These are phyloP conservation scores for Candida morakotiae DNA, from an alignment of 805 yeast species.

Conservation along the genomic window DNA sequence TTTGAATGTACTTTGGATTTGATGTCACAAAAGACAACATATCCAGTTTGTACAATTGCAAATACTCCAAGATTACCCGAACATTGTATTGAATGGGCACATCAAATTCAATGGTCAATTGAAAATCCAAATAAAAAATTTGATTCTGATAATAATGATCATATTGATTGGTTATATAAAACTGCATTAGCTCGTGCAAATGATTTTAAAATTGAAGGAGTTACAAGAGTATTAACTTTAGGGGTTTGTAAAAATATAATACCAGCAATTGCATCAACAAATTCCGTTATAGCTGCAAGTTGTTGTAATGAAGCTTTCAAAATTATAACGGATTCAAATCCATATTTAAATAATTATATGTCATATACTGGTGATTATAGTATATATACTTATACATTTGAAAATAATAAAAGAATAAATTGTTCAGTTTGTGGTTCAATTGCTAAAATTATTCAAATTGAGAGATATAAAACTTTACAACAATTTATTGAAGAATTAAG, in stretches of 20 bases:
- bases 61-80: constrained; percentile 92
- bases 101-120: constrained; percentile 69
- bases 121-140: constrained; percentile 43
- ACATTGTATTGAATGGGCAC: constrained; percentile 91
- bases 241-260: constrained; percentile 91
- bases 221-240: constrained; percentile 64
- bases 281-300: constrained; percentile 85
- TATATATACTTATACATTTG: constrained; percentile 68
- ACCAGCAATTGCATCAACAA: constrained; percentile 92
- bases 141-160: constrained; percentile 66
- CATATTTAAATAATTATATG: constrained; percentile 70
- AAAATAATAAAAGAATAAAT: constrained; percentile 52
- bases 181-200: constrained; percentile 57
- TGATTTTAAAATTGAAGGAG: constrained; percentile 67
- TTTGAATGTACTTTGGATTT: constrained; percentile 88
- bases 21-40: constrained; percentile 59
- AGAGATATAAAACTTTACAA: constrained; percentile 32
- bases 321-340: constrained; percentile 65
- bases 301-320: constrained; percentile 86
- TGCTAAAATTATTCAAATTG: constrained; percentile 20
- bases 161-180: constrained; percentile 59
- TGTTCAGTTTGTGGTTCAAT: constrained; percentile 75
- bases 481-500: constrained; percentile 41
- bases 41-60: constrained; percentile 92
- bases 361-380: constrained; percentile 84